phyloP scores from a whole-genome alignment of 371 early-diverging fungal genomes.

The Mucor plumbeus region DNA sequence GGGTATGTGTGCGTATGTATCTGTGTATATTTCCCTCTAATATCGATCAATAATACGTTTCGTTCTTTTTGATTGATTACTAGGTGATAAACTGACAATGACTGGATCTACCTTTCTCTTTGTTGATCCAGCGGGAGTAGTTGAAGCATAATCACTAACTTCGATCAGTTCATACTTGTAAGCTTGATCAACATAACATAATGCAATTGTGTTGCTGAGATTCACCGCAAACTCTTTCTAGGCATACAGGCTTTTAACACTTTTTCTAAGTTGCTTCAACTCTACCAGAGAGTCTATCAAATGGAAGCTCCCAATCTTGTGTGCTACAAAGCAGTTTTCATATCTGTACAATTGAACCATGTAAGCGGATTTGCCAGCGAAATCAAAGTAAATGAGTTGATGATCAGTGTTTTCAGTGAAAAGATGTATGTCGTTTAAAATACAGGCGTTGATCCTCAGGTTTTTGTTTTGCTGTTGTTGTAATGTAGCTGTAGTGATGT shows the following conservation, averaged over 20 bases:
- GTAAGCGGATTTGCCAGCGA: conserved; percentile 23
- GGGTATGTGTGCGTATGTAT: background rate
- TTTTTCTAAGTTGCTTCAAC: conserved; percentile 23
- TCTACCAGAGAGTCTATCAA: conserved; percentile 19
- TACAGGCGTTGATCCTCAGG: conserved; percentile 19
- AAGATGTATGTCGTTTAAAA: conserved; percentile 18
- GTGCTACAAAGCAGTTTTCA: conserved; percentile 15
- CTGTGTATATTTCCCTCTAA: conserved; percentile 4
- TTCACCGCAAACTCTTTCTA: conserved; percentile 18
- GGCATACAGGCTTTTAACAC: conserved; percentile 18
- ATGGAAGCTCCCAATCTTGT: conserved; percentile 16
- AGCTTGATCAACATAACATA: conserved; percentile 19
- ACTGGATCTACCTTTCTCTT: conserved; percentile 17
- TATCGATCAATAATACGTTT: conserved; percentile 15
- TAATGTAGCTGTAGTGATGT: conserved; percentile 9
- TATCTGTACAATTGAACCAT: conserved; percentile 21
- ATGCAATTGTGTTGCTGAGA: conserved; percentile 15
- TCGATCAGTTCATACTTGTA: no score
- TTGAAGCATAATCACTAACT: no score
- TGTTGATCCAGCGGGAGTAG: no score
- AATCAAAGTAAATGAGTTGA: conserved; percentile 18
- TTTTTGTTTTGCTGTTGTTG: conserved; percentile 22
- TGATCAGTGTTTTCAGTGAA: conserved; percentile 10
- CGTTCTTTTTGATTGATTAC: conserved; percentile 24
- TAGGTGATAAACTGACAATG: conserved; percentile 15